phyloP scores from a whole-genome alignment of 495 filamentous ascomycete genomes.

The Podospora fimiseda region DNA sequence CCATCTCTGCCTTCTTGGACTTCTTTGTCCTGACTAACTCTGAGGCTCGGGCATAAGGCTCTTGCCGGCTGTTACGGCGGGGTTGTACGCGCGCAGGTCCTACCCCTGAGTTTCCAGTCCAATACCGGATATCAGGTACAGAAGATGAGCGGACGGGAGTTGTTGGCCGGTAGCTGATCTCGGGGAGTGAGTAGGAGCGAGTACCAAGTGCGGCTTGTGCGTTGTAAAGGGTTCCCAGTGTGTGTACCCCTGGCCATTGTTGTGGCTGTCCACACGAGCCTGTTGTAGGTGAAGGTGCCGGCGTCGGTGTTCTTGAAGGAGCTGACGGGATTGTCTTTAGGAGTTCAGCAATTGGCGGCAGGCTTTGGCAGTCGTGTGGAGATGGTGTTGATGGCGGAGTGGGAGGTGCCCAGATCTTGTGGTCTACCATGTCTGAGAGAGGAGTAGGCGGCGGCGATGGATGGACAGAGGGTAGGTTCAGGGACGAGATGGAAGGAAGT shows the following conservation, averaged over 20 bases:
- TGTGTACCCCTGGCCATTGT: background rate
- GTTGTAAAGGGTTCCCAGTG: background rate
- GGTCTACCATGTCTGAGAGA: too few relatives aligned
- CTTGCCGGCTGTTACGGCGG: background rate
- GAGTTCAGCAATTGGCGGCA: too few relatives aligned
- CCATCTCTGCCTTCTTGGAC: background rate
- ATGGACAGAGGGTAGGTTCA: too few relatives aligned
- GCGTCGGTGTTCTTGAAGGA: background rate
- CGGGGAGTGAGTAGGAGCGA: background rate
- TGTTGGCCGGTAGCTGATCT: background rate
- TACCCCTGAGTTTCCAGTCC: background rate
- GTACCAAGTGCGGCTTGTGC: background rate
- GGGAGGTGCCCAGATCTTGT: too few relatives aligned
- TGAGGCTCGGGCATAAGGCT: background rate
- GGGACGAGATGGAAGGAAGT: too few relatives aligned
- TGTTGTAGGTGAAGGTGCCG: background rate
- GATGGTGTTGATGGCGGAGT: too few relatives aligned
- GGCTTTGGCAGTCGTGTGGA: too few relatives aligned
- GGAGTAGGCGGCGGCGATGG: too few relatives aligned
- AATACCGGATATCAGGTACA: background rate
- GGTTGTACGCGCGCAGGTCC: background rate
- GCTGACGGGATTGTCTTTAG: background rate
- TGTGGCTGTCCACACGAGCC: background rate
- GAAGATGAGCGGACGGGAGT: background rate
- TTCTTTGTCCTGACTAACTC: background rate